Base-by-base conservation (phyloP, 2,329 filamentous ascomycete species). In the Mycogone perniciosa region DNA sequence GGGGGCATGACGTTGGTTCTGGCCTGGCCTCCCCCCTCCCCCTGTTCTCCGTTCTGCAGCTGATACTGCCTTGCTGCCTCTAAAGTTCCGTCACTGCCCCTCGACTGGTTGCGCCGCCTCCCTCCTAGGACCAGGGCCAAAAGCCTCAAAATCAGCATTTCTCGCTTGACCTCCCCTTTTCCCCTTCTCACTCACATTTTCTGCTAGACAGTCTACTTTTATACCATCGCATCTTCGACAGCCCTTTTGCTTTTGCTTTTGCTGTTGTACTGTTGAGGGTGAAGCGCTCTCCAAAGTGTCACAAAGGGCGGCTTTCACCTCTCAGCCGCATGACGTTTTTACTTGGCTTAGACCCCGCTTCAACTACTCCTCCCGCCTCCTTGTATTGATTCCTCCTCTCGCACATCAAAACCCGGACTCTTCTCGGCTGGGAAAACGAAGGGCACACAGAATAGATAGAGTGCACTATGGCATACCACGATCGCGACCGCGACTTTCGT, bases 401-500 rank as follows among this genome's bases (percentile, higher is more conserved):
- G 20, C 11, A 38, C 35, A 38, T 11, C 7, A 11, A 20, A 38
- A 20, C 41, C 26, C 26, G 20, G 41, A 29, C 10, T 30, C 39
- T 6, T 20, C 13, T 26, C 11, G 1, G 13, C 27, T 41, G 34
- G 46, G 34, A 46, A 42, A 41, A n/a, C 35, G 41, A 48, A 48
- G 44, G 37, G 30, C 31, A 31, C 44, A 20, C 35, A 37, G 20
- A 34, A 41, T 34, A 42, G 33, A 52, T 30, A 3, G 46, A 31
- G 37, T 27, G 42, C 47, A 52, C 54, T 53, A 67, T 66, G 64
- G 56, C 63, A 31, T 51, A 70, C 65, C 58, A 73, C 74, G 7
- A 69, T 74, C 51, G 73, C 75, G 54, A 77, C 54, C 69, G 71
- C 56, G 74, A 77, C 51, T 69, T 66, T 52, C 66, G 66, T 52